Conservation (phyloP, 2,329 filamentous ascomycete genomes). For the Pestalotiopsis sp. region DNA sequence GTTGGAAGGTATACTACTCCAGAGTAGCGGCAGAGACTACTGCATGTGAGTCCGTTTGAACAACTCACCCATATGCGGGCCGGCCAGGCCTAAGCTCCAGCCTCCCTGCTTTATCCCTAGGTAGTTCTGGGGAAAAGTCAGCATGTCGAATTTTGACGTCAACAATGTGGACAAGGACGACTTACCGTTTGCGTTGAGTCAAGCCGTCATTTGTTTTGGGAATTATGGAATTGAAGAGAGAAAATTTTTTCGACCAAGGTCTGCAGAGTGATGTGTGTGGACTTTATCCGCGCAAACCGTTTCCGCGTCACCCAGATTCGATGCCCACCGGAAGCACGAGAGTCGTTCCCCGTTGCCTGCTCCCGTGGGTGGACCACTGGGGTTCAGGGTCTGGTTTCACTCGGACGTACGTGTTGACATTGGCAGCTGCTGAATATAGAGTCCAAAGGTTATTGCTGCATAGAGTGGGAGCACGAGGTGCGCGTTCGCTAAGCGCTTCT, state of each 20-base stretch:
- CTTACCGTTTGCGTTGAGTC: constrained; percentile 4
- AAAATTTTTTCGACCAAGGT: neutral
- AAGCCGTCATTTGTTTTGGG: neutral
- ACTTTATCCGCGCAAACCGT: constrained; percentile 8
- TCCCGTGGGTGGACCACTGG: constrained; percentile 11
- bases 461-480: neutral
- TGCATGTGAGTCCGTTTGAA: neutral
- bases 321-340: neutral
- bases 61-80: constrained; percentile 6
- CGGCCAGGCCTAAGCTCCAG: neutral
- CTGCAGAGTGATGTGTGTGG: constrained; percentile 9
- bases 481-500: constrained; percentile 11
- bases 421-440: constrained; percentile 10
- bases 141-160: constrained; percentile 1
- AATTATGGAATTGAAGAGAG: neutral
- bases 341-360: constrained; percentile 3
- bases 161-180: neutral
- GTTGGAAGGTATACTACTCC: neutral
- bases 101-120: neutral
- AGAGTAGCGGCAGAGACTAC: neutral
- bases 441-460: neutral
- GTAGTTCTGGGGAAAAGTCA: neutral
- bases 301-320: constrained; percentile 6
- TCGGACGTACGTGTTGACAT: constrained; percentile 9
- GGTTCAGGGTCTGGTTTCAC: constrained; percentile 11